These are phyloP conservation scores for Fraxinus sp. DNA, from an alignment of 305 asterid species.

Conservation along the genomic window DNA sequence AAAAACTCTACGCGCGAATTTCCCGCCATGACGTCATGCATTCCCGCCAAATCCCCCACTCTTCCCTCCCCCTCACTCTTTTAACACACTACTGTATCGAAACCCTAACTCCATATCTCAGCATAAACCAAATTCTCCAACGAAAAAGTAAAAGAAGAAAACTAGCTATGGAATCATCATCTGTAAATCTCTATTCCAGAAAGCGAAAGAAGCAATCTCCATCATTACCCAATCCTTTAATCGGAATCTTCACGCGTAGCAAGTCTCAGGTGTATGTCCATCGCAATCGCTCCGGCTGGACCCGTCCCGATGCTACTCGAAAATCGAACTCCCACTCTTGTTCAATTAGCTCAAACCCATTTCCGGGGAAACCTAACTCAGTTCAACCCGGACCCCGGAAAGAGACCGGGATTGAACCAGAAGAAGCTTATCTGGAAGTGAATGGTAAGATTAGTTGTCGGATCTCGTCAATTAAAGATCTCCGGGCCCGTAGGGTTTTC, in stretches of 20 bases:
- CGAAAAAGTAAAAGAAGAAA: not conserved
- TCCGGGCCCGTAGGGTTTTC: slow-evolving; percentile 53
- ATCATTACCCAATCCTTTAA: not conserved
- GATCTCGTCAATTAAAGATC: slow-evolving; percentile 42
- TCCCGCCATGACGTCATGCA: not conserved
- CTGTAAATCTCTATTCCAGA: slow-evolving; percentile 5
- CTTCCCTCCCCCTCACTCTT: not conserved
- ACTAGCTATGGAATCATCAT: slow-evolving; percentile 25
- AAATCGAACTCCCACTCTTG: not conserved
- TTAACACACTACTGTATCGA: not conserved
- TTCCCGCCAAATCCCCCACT: not conserved
- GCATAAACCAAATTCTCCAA: not conserved
- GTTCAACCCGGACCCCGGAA: not conserved
- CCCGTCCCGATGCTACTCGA: slow-evolving; percentile 17
- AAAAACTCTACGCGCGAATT: not conserved
- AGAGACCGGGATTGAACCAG: slow-evolving; percentile 1
- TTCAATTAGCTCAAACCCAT: not conserved
- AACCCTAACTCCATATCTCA: slow-evolving; percentile 2
- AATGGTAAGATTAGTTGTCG: slow-evolving; percentile 21
- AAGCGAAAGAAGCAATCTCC: slow-evolving; percentile 27
- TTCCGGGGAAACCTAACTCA: slow-evolving; percentile 19
- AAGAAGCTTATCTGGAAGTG: slow-evolving; percentile 20
- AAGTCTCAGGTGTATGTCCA: slow-evolving; percentile 36
- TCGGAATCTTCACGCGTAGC: slow-evolving; percentile 47
- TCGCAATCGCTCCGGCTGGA: slow-evolving; percentile 39